Evolutionary conservation across 2,329 filamentous ascomycete species (phyloP).

Genomic region (Pseudogymnoascus sp.): DNA sequence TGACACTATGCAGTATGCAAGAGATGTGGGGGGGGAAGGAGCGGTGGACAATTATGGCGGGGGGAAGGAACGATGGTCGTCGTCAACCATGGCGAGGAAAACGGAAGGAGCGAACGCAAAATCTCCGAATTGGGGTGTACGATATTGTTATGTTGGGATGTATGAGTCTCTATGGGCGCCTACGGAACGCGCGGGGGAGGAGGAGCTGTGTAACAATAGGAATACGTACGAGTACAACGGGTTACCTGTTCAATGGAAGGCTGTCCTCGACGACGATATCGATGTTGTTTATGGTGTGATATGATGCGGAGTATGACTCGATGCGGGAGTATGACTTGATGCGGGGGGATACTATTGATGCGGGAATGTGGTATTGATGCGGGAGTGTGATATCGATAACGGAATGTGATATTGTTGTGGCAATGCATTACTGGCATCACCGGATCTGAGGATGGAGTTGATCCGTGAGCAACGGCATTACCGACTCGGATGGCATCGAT

Average conservation of each 20-base stretch:
- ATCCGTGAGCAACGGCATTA: background rate
- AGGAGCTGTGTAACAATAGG: background rate
- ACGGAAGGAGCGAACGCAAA: background rate
- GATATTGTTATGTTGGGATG: background rate
- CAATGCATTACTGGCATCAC: background rate
- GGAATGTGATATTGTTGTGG: background rate
- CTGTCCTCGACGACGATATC: background rate
- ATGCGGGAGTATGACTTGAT: too few species aligned
- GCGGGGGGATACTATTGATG: too few species aligned
- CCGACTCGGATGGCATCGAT: background rate
- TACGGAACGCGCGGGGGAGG: background rate
- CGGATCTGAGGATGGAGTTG: background rate
- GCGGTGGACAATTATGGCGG: background rate
- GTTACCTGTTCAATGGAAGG: background rate
- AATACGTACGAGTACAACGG: conserved; percentile 1
- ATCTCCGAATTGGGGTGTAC: background rate
- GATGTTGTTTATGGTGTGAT: background rate
- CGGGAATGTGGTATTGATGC: background rate
- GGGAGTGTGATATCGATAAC: too few species aligned
- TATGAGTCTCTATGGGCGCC: background rate
- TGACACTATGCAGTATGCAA: background rate
- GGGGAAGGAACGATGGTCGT: background rate
- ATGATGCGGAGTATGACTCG: background rate
- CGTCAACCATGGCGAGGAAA: background rate
- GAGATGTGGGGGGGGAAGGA: background rate